phyloP scores from a whole-genome alignment of 2,329 filamentous ascomycete genomes.

The Alternaria tenuissima region DNA sequence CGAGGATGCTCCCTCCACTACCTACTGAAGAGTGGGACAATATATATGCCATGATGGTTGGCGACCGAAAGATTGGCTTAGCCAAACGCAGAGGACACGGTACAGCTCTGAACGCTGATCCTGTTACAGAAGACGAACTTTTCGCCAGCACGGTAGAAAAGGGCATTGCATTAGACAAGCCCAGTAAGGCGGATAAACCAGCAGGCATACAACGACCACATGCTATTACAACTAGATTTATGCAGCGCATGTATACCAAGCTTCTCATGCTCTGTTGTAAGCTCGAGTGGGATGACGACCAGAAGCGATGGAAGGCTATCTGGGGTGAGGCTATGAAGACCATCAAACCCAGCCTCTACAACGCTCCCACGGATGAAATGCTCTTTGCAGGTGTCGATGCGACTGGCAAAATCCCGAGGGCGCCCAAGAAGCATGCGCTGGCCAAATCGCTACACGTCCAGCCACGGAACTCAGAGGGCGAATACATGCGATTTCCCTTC shows the following conservation, averaged over 20 bases:
- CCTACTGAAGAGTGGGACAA: slow-evolving; percentile 55
- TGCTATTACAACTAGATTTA: slow-evolving; percentile 53
- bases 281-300: slow-evolving; percentile 49
- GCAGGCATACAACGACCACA: slow-evolving; percentile 41
- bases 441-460: slow-evolving; percentile 10
- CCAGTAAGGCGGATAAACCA: slow-evolving; percentile 35
- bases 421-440: slow-evolving; percentile 8
- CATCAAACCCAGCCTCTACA: slow-evolving; percentile 22
- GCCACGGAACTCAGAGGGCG: slow-evolving; percentile 28
- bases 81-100: slow-evolving; percentile 30
- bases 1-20: slow-evolving; percentile 55
- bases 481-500: slow-evolving; percentile 33
- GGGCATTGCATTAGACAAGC: slow-evolving; percentile 37
- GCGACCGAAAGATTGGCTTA: slow-evolving; percentile 39
- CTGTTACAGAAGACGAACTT: slow-evolving; percentile 4
- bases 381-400: slow-evolving; percentile 45
- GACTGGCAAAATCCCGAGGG: slow-evolving; percentile 17
- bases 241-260: slow-evolving; percentile 56
- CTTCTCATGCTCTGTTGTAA: slow-evolving; percentile 55
- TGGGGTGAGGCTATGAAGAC: slow-evolving; percentile 34
- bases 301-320: slow-evolving; percentile 34
- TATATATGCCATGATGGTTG: slow-evolving; percentile 52
- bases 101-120: not conserved
- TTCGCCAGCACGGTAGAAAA: slow-evolving; percentile 21
- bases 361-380: slow-evolving; percentile 25